Percentiles rank a stretch among this genome's conserved stretches.
These are phyloP conservation scores for Schizopora paradoxa DNA, from an alignment of 1,284 basidiomycete species.

Conservation along the genomic window DNA sequence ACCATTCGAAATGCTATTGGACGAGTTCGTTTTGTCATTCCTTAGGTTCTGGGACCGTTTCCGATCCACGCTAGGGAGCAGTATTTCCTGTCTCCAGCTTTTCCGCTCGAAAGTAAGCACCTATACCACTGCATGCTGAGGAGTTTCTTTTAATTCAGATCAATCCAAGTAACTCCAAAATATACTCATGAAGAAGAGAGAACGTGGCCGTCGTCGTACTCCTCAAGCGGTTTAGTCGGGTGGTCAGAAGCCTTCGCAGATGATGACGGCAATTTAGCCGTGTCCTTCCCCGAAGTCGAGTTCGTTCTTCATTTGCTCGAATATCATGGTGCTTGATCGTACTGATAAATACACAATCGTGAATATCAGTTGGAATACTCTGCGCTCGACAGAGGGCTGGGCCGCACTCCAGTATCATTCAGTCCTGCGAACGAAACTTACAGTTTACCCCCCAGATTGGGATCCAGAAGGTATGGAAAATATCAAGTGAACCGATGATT, in stretches of 20 bases:
- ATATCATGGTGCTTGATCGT: slow-evolving; percentile 11
- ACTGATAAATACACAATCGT: slow-evolving; percentile 4
- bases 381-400: slow-evolving; percentile 77
- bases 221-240: slow-evolving; percentile 51
- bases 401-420: slow-evolving; percentile 71
- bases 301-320: slow-evolving; percentile 21
- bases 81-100: slow-evolving; percentile 68
- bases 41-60: slow-evolving; percentile 70
- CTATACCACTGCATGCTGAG: neutral
- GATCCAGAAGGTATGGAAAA: too few relatives aligned
- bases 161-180: slow-evolving; percentile 36
- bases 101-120: slow-evolving; percentile 56
- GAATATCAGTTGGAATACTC: slow-evolving; percentile 50
- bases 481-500: too few relatives aligned
- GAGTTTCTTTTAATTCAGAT: slow-evolving; percentile 13
- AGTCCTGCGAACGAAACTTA: slow-evolving; percentile 57
- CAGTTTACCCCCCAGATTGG: slow-evolving; percentile 47
- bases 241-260: slow-evolving; percentile 46
- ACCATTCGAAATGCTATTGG: neutral
- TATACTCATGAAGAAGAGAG: slow-evolving; percentile 24
- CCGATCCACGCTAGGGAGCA: slow-evolving; percentile 79
- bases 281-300: slow-evolving; percentile 62
- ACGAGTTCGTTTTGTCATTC: slow-evolving; percentile 1
- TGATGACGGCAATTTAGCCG: slow-evolving; percentile 41
- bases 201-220: slow-evolving; percentile 60